These are phyloP conservation scores for Rubia occidens DNA, from an alignment of 305 asterid species.

Conservation along the genomic window DNA sequence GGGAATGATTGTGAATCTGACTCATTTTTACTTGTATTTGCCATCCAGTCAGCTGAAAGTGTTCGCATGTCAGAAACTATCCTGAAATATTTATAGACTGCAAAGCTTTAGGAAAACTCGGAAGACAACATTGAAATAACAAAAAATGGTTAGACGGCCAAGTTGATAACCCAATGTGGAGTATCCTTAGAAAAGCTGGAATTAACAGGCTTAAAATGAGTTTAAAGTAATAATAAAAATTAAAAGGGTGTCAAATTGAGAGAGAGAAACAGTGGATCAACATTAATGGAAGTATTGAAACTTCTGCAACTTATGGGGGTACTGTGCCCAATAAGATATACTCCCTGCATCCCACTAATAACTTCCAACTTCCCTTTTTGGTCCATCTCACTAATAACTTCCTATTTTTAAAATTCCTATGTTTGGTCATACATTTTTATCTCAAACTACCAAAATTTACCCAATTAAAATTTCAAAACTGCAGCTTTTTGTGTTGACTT, in stretches of 20 bases:
- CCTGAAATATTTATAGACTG: conserved; percentile 40
- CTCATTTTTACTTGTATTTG: conserved; percentile 81
- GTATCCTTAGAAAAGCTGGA: not conserved
- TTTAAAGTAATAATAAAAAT: not conserved
- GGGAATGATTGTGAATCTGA: conserved; percentile 66
- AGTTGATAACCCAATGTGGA: not conserved
- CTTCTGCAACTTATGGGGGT: not conserved
- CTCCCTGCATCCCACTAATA: too few relatives aligned
- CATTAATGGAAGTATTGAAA: not conserved
- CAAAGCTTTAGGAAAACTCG: not conserved
- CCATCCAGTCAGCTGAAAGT: conserved; percentile 99
- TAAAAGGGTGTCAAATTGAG: not conserved
- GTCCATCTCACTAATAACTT: too few relatives aligned
- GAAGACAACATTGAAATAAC: not conserved
- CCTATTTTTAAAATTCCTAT: too few relatives aligned
- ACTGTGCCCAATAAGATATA: not conserved
- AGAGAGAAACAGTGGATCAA: not conserved
- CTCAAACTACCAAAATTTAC: too few relatives aligned
- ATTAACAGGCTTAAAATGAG: not conserved
- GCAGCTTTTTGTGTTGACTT: too few relatives aligned
- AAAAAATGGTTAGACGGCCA: not conserved
- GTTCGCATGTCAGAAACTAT: conserved; percentile 98
- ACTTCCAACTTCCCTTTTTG: too few relatives aligned
- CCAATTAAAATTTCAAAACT: too few relatives aligned
- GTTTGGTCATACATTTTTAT: too few relatives aligned